Conservation (phyloP, 2,329 filamentous ascomycete species). For the Cladophialophora immunda region DNA sequence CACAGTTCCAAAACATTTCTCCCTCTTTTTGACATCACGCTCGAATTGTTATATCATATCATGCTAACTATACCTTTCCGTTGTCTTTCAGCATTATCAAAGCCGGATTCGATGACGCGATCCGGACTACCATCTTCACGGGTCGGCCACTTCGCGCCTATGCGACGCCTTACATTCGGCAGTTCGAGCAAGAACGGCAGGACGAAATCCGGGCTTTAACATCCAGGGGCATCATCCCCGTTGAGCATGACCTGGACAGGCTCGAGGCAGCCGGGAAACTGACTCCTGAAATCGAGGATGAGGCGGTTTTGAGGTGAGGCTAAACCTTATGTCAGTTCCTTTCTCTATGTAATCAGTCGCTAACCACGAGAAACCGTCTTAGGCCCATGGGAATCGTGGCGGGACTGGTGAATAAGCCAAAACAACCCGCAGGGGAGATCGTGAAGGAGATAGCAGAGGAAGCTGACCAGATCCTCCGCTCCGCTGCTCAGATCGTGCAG, state of each 20-base stretch:
- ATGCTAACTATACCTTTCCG: not conserved
- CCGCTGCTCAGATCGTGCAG: not conserved
- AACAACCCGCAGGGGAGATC: slow-evolving; percentile 76
- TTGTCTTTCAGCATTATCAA: slow-evolving; percentile 68
- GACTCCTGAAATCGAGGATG: slow-evolving; percentile 69
- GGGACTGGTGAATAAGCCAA: slow-evolving; percentile 68
- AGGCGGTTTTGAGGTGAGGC: slow-evolving; percentile 30
- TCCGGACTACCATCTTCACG: slow-evolving; percentile 77
- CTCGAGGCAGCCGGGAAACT: slow-evolving; percentile 34
- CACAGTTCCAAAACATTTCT: not conserved
- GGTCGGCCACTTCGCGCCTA: slow-evolving; percentile 77
- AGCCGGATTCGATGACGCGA: slow-evolving; percentile 75
- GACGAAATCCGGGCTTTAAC: slow-evolving; percentile 72
- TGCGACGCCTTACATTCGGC: slow-evolving; percentile 76
- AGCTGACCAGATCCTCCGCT: slow-evolving; percentile 50
- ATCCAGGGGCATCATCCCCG: slow-evolving; percentile 73
- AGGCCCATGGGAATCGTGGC: slow-evolving; percentile 82
- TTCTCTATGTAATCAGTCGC: not conserved
- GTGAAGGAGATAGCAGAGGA: slow-evolving; percentile 81
- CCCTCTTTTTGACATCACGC: not conserved
- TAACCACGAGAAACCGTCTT: not conserved
- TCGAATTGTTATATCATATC: not conserved
- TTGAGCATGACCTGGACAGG: slow-evolving; percentile 58
- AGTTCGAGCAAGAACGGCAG: slow-evolving; percentile 74
- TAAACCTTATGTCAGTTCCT: not conserved